phyloP scores from a whole-genome alignment of 352 stramenopile species.

The Pilasporangium apinafurcum region DNA sequence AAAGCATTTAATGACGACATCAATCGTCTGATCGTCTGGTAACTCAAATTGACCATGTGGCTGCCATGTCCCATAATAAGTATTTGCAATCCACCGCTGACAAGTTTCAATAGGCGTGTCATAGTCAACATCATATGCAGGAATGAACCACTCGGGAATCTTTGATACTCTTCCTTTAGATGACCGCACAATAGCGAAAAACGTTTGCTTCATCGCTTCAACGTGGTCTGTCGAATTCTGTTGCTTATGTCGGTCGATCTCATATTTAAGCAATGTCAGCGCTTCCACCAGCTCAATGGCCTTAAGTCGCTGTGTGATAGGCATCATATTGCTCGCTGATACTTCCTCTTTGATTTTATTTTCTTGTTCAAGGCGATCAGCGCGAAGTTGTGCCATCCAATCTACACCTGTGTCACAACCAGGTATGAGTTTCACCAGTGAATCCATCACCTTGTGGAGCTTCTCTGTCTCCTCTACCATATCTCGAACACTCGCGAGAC shows the following conservation, averaged over 20 bases:
- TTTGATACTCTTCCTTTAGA: slow-evolving; percentile 5
- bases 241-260: slow-evolving; percentile 8
- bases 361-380: slow-evolving; percentile 8
- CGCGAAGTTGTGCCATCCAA: slow-evolving; percentile 14
- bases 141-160: slow-evolving; percentile 16
- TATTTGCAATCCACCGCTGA: too few species aligned
- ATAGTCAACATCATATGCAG: slow-evolving; percentile 8
- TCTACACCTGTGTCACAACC: too few species aligned
- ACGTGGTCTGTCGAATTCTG: slow-evolving; percentile 6
- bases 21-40: slow-evolving; percentile 1
- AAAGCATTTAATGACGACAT: slow-evolving; percentile 29
- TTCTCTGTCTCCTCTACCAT: slow-evolving; percentile 5
- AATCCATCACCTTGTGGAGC: slow-evolving; percentile 14
- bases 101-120: too few species aligned
- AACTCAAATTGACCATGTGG: too few species aligned
- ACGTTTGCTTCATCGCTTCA: slow-evolving; percentile 6
- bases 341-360: slow-evolving; percentile 4
- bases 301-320: slow-evolving; percentile 3
- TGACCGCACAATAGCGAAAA: slow-evolving; percentile 6
- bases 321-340: slow-evolving; percentile 4
- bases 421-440: slow-evolving; percentile 14
- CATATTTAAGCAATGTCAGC: slow-evolving; percentile 16
- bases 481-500: slow-evolving; percentile 6
- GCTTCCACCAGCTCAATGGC: slow-evolving; percentile 9
- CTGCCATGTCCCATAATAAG: slow-evolving; percentile 17